Evolutionary conservation across 768 basidiomycete genomes (phyloP).

Genomic region (Zangia roseola): DNA sequence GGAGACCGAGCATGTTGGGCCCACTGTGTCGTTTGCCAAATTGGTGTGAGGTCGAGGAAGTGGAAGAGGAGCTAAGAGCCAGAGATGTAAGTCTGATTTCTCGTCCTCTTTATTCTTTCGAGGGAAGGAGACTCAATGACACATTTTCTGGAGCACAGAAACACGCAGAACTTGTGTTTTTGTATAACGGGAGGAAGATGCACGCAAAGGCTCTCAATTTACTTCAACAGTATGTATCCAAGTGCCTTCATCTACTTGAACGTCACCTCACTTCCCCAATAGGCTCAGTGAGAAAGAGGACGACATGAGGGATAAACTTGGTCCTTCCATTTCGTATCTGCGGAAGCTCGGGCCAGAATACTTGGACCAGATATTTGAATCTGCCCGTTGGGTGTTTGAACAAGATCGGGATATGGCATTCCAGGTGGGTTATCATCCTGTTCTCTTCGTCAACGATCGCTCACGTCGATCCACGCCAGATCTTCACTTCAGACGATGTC

Average conservation of each 20-base stretch:
- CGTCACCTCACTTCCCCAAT: not conserved
- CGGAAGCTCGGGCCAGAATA: conserved; percentile 87
- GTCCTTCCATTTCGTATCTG: conserved; percentile 84
- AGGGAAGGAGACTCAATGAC: not conserved
- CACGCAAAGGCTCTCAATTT: conserved; percentile 83
- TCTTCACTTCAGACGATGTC: conserved; percentile 94
- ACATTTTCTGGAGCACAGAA: conserved; percentile 50
- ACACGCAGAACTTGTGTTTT: conserved; percentile 83
- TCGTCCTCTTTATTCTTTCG: not conserved
- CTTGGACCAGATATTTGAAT: conserved; percentile 76
- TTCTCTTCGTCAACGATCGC: not conserved
- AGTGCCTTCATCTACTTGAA: not conserved
- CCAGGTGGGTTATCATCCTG: conserved; percentile 46
- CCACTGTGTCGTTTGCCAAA: conserved; percentile 88
- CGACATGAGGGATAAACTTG: conserved; percentile 75
- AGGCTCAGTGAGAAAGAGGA: conserved; percentile 80
- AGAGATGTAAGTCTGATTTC: conserved; percentile 56
- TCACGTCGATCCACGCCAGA: conserved; percentile 42
- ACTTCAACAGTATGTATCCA: conserved; percentile 68
- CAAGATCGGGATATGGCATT: conserved; percentile 72
- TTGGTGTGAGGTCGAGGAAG: conserved; percentile 96
- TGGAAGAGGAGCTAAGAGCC: conserved; percentile 80
- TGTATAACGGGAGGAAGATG: conserved; percentile 96
- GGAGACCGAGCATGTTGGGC: conserved; percentile 77
- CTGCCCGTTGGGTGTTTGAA: conserved; percentile 84